Evolutionary conservation across 495 filamentous ascomycete species (phyloP).

Genomic region (Friedmanniomyces endolithicus): DNA sequence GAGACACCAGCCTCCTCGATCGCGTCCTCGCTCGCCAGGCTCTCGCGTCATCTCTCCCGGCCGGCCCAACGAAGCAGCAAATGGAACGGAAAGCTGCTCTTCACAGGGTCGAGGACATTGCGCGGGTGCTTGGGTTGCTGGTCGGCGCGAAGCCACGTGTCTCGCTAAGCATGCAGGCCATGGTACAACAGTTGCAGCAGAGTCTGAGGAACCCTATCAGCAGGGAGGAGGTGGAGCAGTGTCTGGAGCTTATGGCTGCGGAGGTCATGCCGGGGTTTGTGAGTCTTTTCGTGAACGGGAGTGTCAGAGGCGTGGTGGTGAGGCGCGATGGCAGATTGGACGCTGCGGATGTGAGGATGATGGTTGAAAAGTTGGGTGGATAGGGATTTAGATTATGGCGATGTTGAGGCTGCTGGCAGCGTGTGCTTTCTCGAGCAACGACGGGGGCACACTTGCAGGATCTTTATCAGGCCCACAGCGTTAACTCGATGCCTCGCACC

Average conservation of each 20-base stretch:
- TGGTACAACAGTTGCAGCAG: slow-evolving; percentile 46
- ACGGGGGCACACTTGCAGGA: too few relatives aligned
- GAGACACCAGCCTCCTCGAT: slow-evolving; percentile 40
- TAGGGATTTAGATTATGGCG: too few relatives aligned
- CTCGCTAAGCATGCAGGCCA: slow-evolving; percentile 48
- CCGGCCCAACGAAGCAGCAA: slow-evolving; percentile 35
- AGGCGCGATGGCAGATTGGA: slow-evolving; percentile 34
- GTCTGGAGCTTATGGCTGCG: slow-evolving; percentile 42
- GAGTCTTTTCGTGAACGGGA: slow-evolving; percentile 41
- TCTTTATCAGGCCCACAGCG: too few relatives aligned
- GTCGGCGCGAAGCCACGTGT: slow-evolving; percentile 28
- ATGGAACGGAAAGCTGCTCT: slow-evolving; percentile 46
- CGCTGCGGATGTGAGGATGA: slow-evolving; percentile 33
- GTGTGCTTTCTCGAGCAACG: too few relatives aligned
- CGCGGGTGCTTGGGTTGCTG: slow-evolving; percentile 47
- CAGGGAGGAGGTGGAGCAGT: slow-evolving; percentile 43
- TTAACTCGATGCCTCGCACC: background rate
- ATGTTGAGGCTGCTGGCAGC: too few relatives aligned
- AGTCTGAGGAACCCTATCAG: slow-evolving; percentile 50
- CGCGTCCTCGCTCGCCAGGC: slow-evolving; percentile 50
- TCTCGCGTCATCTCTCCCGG: slow-evolving; percentile 31
- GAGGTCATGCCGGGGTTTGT: slow-evolving; percentile 57
- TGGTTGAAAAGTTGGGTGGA: slow-evolving; percentile 24
- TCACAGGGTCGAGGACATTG: slow-evolving; percentile 48
- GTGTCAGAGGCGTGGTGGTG: slow-evolving; percentile 46